phyloP scores from a whole-genome alignment of 345 rosid species.

The Brassica carinata region DNA sequence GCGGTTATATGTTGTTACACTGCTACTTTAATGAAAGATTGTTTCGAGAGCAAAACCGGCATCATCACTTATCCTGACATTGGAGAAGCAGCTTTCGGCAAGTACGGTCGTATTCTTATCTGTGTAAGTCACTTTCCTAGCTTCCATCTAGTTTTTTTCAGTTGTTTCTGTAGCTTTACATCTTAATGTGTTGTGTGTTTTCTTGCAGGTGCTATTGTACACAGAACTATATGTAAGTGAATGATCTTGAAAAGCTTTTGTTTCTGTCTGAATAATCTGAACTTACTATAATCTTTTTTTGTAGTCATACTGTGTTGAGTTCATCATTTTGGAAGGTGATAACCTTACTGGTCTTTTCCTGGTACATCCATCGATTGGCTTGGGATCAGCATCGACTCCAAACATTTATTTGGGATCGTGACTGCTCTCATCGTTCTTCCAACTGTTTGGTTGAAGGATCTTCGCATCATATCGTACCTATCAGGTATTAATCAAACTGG shows the following conservation, averaged over 20 bases:
- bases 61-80: slow-evolving; percentile 80
- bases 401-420: slow-evolving; percentile 75
- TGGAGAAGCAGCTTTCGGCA: slow-evolving; percentile 96
- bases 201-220: slow-evolving; percentile 73
- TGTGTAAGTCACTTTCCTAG: slow-evolving; percentile 57
- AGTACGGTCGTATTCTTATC: slow-evolving; percentile 72
- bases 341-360: slow-evolving; percentile 78
- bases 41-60: slow-evolving; percentile 81
- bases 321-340: slow-evolving; percentile 92
- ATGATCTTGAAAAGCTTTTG: background rate
- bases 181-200: slow-evolving; percentile 36
- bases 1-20: slow-evolving; percentile 78
- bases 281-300: slow-evolving; percentile 25
- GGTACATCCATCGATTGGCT: slow-evolving; percentile 64
- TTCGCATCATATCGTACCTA: slow-evolving; percentile 79
- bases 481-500: slow-evolving; percentile 70
- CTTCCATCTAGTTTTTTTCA: background rate
- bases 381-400: slow-evolving; percentile 64
- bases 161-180: slow-evolving; percentile 25
- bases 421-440: slow-evolving; percentile 78
- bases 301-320: slow-evolving; percentile 91
- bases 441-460: slow-evolving; percentile 81
- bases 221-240: slow-evolving; percentile 78
- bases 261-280: slow-evolving; percentile 14
- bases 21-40: slow-evolving; percentile 78